Base-by-base conservation (phyloP, 192 early-diverging fungal genomes). In the Podochytrium sp. region DNA sequence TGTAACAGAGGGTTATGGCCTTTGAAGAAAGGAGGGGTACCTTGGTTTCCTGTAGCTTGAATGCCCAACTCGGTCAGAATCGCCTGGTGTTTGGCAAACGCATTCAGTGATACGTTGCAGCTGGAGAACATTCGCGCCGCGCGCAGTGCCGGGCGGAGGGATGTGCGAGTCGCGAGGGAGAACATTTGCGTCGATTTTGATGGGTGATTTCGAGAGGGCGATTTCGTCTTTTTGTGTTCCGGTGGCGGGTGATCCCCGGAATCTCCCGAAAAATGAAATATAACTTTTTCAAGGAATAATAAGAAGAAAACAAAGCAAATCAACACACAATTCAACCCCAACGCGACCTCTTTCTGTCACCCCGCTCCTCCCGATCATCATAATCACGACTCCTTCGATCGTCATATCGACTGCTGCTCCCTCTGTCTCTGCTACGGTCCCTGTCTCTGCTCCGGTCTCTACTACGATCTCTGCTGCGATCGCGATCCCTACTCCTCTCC, bases 11-110 rank as follows among this genome's bases (percentile, higher is more conserved):
- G 43, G 20, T 20, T 47, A 20, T 47, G 43, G 43, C 10, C 20
- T 47, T 7, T 7, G 43, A 20, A 12, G n/a, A n/a, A n/a, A n/a
- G n/a, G n/a, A n/a, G n/a, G n/a, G n/a, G n/a, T n/a, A 33, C 51
- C 66, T 32, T 50, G 20, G 66, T 69, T 69, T 6, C 10, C 64
- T 18, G 10, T n/a, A 12, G 16, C 39, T 5, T 32, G 16, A 40
- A 71, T 57, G 20, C 69, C 69, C 20, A 71, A 40, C 34, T 71
- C 69, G 12, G 34, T 29, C 55, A 71, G 41, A n/a, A 71, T 71
- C 6, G 69, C 53, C 55, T 23, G 18, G 69, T 71, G 69, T 35
- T 47, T 43, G 20, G 53, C 52, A 37, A 40, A 47, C n/a, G 37
- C 60, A n/a, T n/a, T n/a, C n/a, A n/a, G n/a, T n/a, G n/a, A n/a